Conservation (phyloP, 2,329 filamentous ascomycete genomes). For the Fonsecaea multimorphosa region DNA sequence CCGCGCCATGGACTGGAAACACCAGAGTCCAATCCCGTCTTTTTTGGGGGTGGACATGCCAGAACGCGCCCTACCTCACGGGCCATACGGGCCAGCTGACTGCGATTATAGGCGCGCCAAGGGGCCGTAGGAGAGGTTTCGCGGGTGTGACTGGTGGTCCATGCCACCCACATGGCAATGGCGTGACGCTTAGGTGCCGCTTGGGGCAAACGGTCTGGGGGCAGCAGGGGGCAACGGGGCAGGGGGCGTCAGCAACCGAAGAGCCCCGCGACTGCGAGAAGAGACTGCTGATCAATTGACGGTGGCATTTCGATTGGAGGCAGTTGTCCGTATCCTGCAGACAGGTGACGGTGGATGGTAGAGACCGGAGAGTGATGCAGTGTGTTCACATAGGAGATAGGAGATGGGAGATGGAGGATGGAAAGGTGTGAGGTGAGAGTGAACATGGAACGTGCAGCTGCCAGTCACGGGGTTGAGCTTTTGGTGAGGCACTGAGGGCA, state of each 20-base stretch:
- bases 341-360: not conserved
- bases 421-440: not conserved
- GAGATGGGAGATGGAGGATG: too few species aligned
- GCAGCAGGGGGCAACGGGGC: not conserved
- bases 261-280: not conserved
- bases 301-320: not conserved
- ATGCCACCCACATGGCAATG: not conserved
- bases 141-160: not conserved
- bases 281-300: not conserved
- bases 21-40: not conserved
- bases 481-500: too few species aligned
- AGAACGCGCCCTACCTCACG: not conserved
- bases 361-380: too few species aligned
- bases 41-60: not conserved
- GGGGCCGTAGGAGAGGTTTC: not conserved
- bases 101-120: not conserved
- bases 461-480: too few species aligned
- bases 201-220: not conserved
- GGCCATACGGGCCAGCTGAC: not conserved
- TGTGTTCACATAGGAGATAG: too few species aligned
- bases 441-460: not conserved
- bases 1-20: not conserved
- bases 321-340: not conserved
- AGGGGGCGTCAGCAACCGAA: not conserved
- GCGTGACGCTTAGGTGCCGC: constrained; percentile 1